Evolutionary conservation across 192 early-diverging fungal species (phyloP), one percentile per base, ranked within the genome.

Genomic region (Spizellomyces sp.): DNA sequence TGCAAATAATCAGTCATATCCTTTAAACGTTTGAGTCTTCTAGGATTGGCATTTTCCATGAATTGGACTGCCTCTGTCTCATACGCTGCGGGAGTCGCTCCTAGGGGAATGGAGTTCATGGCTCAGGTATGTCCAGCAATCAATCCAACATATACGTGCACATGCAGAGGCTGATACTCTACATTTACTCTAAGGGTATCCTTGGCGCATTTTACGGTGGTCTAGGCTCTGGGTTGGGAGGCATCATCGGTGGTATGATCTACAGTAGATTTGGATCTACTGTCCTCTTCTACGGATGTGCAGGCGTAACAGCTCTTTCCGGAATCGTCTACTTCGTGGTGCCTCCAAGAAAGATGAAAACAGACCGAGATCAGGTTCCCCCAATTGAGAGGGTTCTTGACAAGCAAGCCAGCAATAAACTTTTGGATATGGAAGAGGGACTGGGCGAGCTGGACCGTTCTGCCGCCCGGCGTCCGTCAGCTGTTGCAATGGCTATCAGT

Each of bases 121-220:
- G 71, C 64, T 8, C 71, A 74, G 71, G 71, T 74, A 63, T 19
- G 12, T 19, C 8, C 0, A 4, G 12, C 0, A 17, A 27, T 14
- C 27, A n/a, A 36, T 36, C 27, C 27, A 36, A 36, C 27, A 36
- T 36, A 36, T n/a, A 36, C 27, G 1, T 36, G 27, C 27, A 36
- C 27, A 36, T 36, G 27, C 27, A 3, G 27, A 36, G 27, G 3
- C 27, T 36, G 27, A 36, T 36, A 36, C 27, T 36, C 27, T 36
- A 36, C 27, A 36, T 36, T 3, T 36, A 36, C 3, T 36, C 27
- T 36, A 19, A 74, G 71, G 71, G 71, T n/a, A 74, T 74, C 27
- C 71, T 74, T 46, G 71, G 71, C 43, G 71, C 71, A 57, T 65
- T 67, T 21, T 74, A 74, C 71, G 63, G 71, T 17, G 71, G 71